Evolutionary conservation across 2,329 filamentous ascomycete species (phyloP), one percentile per base, ranked within the genome.

Genomic region (Hymenoscyphus fraxineus): DNA sequence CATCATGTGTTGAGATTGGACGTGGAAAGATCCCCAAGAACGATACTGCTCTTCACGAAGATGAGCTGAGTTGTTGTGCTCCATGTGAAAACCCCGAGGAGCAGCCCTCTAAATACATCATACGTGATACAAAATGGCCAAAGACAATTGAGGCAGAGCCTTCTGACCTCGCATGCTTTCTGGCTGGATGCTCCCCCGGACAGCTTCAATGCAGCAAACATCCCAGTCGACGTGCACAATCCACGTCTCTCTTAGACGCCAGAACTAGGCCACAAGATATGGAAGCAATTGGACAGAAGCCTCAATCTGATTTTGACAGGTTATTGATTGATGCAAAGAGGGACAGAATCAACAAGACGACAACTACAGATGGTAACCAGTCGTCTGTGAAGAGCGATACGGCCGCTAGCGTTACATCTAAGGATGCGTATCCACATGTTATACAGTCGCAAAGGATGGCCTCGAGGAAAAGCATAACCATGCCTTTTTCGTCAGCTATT

Each of bases 401-500:
- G 1, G 59, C 39, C 2, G 70, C 67, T 39, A 72, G 70, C 55
- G 64, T 66, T 7, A 69, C 64, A 59, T 65, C 69, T 2, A 62
- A 66, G 31, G 68, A 72, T 59, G 60, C 66, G 15, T 72, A 72
- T 58, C 70, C 71, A 6, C 70, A 71, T 56, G 70, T 65, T 39
- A 59, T 62, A 16, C 64, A 69, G 9, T 70, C 68, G 1, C 55
- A 64, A 51, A 64, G 69, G 44, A 51, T 66, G 38, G 67, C 61
- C 22, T 56, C 63, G 13, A 68, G 66, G 39, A 68, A 69, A 27
- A 32, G 44, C 12, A 19, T 39, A 9, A 47, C 44, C 32, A 54
- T 16, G 5, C 60, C 60, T 2, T 65, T 71, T 58, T 68, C 71
- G n/a, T 67, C 71, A 6, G 66, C 64, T 6, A 59, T 74, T 6